Base-by-base conservation (phyloP, 371 early-diverging fungal species). In the Mortierella sp. region DNA sequence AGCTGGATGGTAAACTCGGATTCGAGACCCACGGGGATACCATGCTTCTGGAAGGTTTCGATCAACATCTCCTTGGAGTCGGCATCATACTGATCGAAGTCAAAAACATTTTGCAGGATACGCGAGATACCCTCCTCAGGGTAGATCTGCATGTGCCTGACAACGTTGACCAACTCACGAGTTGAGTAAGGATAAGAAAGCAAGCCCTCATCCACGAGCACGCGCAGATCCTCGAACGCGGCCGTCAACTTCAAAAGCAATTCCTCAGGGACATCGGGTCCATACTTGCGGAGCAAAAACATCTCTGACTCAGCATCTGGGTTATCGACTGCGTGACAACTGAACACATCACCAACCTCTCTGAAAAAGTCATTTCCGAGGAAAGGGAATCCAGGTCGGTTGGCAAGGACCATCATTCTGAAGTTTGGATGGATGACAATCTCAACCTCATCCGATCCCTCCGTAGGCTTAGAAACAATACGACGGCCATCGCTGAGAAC, bases 131-230 rank as follows among this genome's bases (percentile, higher is more conserved):
- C 91, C 77, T 95, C 94, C 41, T 88, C 86, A 15, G 95, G 95
- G 72, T 88, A 95, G 70, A 86, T 84, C 80, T 94, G 90, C 86
- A 94, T 87, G 76, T 95, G 94, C 33, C 88, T 86, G 11, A 94
- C 94, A 71, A 96, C 88, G 57, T 94, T 93, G 38, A 96, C 94
- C 45, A 96, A 82, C 76, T 96, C 96, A 72, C 96, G 91, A 0
- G 94, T 92, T 10, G 95, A 95, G 83, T 96, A 96, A n/a, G 96
- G 96, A 67, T 96, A 96, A 1, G 89, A 88, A 16, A 96, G 90
- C 36, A 93, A 72, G 43, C 94, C 95, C 64, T 94, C 94, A 66
- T 96, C 95, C 1, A 92, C 92, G 4, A 94, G 84, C 16, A 87
- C 88, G 36, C 95, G 88, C 21, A 96, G 72, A 63, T 95, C 95